Percentiles rank a stretch among this genome's conserved stretches.
These are phyloP conservation scores for Selenicereus undatus DNA, from an alignment of 148 eudicot genomes.

Conservation along the genomic window DNA sequence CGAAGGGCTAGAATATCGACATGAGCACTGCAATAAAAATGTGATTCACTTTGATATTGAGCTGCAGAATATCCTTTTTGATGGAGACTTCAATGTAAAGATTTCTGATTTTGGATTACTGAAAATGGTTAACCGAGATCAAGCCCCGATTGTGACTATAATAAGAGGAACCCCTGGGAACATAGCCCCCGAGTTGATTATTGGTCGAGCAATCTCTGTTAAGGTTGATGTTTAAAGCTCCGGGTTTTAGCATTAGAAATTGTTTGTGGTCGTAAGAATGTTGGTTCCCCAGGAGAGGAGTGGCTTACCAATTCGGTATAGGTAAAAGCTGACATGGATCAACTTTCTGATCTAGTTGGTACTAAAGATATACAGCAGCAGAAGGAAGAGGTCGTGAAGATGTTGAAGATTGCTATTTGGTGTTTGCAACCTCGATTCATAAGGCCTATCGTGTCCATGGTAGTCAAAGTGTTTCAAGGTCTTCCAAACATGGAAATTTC, in stretches of 20 bases:
- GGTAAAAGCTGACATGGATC: slow-evolving; percentile 4
- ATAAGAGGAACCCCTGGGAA: slow-evolving; percentile 10
- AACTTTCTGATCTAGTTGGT: background rate
- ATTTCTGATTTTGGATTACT: slow-evolving; percentile 14
- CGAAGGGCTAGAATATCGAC: slow-evolving; percentile 6
- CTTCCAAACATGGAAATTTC: slow-evolving; percentile 2
- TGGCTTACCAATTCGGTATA: background rate
- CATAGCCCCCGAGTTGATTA: slow-evolving; percentile 12
- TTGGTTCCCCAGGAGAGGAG: background rate
- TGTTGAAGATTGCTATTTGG: slow-evolving; percentile 9
- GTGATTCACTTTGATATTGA: slow-evolving; percentile 8
- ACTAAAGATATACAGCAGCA: background rate
- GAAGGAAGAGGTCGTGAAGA: background rate
- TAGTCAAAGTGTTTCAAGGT: slow-evolving; percentile 5
- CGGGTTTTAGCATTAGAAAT: slow-evolving; percentile 5
- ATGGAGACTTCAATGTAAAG: slow-evolving; percentile 4
- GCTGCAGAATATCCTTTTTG: slow-evolving; percentile 7
- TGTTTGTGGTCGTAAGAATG: slow-evolving; percentile 6
- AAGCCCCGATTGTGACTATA: background rate
- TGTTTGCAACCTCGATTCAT: slow-evolving; percentile 10
- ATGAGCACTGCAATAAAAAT: slow-evolving; percentile 10
- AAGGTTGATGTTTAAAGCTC: slow-evolving; percentile 12
- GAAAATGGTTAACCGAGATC: slow-evolving; percentile 3
- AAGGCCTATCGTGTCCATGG: slow-evolving; percentile 16
- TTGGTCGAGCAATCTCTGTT: slow-evolving; percentile 5